Percentiles rank a stretch among this genome's conserved stretches.
These are phyloP conservation scores for Smallanthus sonchifolius DNA, from an alignment of 129 eudicot genomes.

Conservation along the genomic window DNA sequence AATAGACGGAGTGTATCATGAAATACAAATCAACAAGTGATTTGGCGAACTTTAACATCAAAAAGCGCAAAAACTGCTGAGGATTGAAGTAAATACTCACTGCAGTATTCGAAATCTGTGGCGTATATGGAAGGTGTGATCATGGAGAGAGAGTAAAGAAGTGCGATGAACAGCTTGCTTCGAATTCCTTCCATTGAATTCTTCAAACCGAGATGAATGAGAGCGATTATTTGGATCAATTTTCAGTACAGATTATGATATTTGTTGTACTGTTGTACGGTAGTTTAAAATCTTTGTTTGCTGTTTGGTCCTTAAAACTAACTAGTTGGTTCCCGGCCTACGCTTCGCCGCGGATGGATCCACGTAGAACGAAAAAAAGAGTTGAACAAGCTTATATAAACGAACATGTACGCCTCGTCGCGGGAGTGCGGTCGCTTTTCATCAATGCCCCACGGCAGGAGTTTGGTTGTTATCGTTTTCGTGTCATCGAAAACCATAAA, in stretches of 20 bases:
- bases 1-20: background rate
- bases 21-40: constrained; percentile 3
- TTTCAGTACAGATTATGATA: background rate
- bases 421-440: too few relatives aligned
- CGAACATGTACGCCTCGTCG: too few relatives aligned
- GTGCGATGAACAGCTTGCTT: constrained; percentile 6
- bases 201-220: constrained; percentile 5
- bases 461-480: too few relatives aligned
- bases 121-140: constrained; percentile 24
- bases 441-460: too few relatives aligned
- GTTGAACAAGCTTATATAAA: too few relatives aligned
- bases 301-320: background rate
- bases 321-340: too few relatives aligned
- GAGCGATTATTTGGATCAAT: background rate
- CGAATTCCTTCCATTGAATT: constrained; percentile 25
- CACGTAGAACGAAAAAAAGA: too few relatives aligned
- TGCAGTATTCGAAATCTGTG: constrained; percentile 31
- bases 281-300: constrained; percentile 7
- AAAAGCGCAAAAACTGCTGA: background rate
- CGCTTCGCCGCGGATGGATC: too few relatives aligned
- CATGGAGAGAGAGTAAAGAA: constrained; percentile 1
- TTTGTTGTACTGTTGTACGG: background rate
- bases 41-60: background rate
- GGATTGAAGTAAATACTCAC: constrained; percentile 15
- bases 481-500: too few relatives aligned